Evolutionary conservation across 2,329 filamentous ascomycete species (phyloP), one percentile per base, ranked within the genome.

Genomic region (Fonsecaea multimorphosa): DNA sequence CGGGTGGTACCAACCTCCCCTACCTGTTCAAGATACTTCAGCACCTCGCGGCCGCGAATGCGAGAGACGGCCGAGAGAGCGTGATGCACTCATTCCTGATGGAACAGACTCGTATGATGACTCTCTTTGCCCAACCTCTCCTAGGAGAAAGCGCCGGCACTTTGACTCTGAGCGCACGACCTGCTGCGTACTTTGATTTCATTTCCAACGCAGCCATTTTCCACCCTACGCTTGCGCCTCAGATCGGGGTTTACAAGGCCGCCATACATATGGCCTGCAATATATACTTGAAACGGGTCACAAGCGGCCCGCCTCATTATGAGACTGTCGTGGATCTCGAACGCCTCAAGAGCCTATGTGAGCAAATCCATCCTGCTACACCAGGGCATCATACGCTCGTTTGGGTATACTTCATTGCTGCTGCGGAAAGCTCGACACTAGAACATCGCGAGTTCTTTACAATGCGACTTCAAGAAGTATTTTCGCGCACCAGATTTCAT

Each of bases 381-480:
- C 73, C 74, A 2, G 78, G 78, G 1, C 73, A 74, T 0, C 78
- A 81, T 46, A 75, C 77, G 0, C 74, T 81, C 0, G 78, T 80
- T 0, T 81, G 79, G 79, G 72, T 76, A 0, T 80, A 75, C 58
- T 81, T 81, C 32, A 73, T 81, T 0, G 78, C 77, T 0, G 78
- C 77, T 0, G 78, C 78, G 0, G 78, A 80, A 61, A 80, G 78
- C 44, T 72, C 71, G 0, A 69, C 76, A 0, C 74, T 75, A 0
- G 73, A 73, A 22, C 77, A 81, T 56, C 71, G 78, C 1, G 58
- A 69, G 0, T 81, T 79, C 31, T 81, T 81, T 53, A 70, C 71
- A 0, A 58, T 68, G 0, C 68, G 77, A 0, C 61, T 81, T 6
- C 64, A 63, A 1, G 65, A 71, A 0, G 61, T 80, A 1, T 76